phyloP scores from a whole-genome alignment of 139 green algal genomes.

The Edaphochlamys debaryana region DNA sequence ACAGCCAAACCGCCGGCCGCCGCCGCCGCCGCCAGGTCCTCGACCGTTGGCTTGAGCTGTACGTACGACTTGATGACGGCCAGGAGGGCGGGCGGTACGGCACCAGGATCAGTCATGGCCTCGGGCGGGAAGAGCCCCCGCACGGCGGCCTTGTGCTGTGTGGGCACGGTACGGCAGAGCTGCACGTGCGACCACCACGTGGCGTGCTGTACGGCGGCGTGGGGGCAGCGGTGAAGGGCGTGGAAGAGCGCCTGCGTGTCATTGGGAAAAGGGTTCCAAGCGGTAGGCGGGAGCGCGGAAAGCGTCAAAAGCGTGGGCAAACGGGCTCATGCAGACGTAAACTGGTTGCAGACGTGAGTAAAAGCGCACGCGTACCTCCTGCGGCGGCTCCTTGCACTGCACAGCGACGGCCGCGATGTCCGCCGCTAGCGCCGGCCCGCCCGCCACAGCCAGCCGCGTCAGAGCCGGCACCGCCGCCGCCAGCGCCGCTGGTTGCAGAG shows the following conservation, averaged over 20 bases:
- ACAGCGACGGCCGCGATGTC: slow-evolving; percentile 9
- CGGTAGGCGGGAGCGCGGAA: not conserved
- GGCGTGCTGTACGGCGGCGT: slow-evolving; percentile 3
- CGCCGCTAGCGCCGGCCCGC: not conserved
- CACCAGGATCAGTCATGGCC: not conserved
- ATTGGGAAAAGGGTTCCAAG: not conserved
- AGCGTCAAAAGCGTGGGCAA: not conserved
- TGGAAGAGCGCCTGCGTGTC: slow-evolving; percentile 28
- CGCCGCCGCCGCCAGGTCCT: not conserved
- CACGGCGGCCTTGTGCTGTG: not conserved
- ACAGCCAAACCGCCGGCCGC: not conserved
- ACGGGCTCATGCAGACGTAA: not conserved
- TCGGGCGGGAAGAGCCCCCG: slow-evolving; percentile 13
- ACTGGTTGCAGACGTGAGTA: not conserved
- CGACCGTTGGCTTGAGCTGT: not conserved
- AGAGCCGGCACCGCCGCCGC: not conserved
- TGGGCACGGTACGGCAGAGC: slow-evolving; percentile 6
- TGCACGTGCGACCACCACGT: not conserved
- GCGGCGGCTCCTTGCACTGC: slow-evolving; percentile 6
- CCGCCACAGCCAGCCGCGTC: slow-evolving; percentile 1
- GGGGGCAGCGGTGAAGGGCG: not conserved
- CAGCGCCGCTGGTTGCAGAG: not conserved
- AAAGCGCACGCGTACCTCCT: not conserved
- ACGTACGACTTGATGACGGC: slow-evolving; percentile 20
- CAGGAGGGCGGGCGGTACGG: not conserved